A percentile compares a stretch with the other conserved stretches of the same genome.
Conservation (phyloP, 192 early-diverging fungal genomes). For the Lobosporangium transversale region DNA sequence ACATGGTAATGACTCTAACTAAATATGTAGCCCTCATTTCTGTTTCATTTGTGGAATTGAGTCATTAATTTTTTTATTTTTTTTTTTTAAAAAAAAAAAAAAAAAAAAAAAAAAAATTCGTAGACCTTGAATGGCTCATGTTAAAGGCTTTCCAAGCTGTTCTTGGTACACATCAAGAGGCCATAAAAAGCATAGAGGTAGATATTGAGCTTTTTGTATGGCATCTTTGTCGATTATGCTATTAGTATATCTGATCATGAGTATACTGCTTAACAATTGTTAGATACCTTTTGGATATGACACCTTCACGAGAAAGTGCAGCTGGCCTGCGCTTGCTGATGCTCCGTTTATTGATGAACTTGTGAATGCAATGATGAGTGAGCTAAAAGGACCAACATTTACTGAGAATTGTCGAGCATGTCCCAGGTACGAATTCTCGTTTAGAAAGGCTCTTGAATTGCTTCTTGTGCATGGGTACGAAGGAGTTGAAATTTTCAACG, state of each 20-base stretch:
- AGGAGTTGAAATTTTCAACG: slow-evolving; percentile 35
- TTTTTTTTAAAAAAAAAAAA: too few species aligned
- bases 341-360: slow-evolving; percentile 42
- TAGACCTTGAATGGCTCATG: slow-evolving; percentile 14
- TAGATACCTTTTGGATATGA: slow-evolving; percentile 29
- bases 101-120: too few species aligned
- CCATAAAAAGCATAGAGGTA: neutral
- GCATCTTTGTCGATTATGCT: neutral
- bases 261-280: neutral
- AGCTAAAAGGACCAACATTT: slow-evolving; percentile 10
- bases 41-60: too few species aligned
- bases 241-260: neutral
- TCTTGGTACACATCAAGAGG: slow-evolving; percentile 21
- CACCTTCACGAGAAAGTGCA: slow-evolving; percentile 22
- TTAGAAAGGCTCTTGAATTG: slow-evolving; percentile 36
- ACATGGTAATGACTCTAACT: slow-evolving; percentile 1
- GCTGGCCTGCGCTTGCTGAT: slow-evolving; percentile 12
- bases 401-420: neutral
- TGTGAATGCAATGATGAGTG: slow-evolving; percentile 14
- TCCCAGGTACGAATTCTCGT: slow-evolving; percentile 9
- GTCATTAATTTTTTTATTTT: too few species aligned
- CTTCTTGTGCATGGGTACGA: slow-evolving; percentile 30
- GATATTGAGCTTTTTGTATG: neutral
- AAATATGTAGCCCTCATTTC: too few species aligned
- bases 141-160: slow-evolving; percentile 21